Percentiles rank a stretch among this genome's conserved stretches.
Conservation (phyloP, 768 basidiomycete species). For the Phaffia tasmanica region DNA sequence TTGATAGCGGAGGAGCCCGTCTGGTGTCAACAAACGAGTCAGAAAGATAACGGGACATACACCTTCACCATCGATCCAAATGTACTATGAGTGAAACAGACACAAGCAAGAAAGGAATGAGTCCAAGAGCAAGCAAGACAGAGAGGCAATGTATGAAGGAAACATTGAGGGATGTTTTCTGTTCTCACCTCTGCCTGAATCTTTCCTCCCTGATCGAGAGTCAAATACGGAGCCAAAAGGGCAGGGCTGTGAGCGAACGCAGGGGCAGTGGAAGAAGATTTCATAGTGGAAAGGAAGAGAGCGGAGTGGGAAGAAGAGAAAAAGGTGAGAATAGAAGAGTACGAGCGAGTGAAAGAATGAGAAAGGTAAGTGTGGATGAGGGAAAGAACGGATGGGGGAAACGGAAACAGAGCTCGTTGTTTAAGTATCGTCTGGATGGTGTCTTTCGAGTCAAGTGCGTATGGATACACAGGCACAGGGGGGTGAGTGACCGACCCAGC, state of each 20-base stretch:
- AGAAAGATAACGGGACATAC: slow-evolving; percentile 33
- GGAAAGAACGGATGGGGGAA: background rate
- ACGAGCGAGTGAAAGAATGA: background rate
- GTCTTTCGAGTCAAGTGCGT: too few species aligned
- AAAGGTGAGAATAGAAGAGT: background rate
- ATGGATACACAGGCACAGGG: too few species aligned
- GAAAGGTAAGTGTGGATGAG: background rate
- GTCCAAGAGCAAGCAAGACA: background rate
- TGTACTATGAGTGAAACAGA: slow-evolving; percentile 40
- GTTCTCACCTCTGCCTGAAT: slow-evolving; percentile 64
- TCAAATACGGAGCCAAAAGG: slow-evolving; percentile 78
- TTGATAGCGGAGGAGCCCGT: too few species aligned
- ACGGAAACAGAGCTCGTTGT: background rate
- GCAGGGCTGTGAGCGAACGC: slow-evolving; percentile 44
- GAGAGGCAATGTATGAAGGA: slow-evolving; percentile 27
- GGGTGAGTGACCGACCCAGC: too few species aligned
- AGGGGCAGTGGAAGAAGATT: background rate
- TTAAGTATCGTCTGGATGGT: too few species aligned
- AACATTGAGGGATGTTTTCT: background rate
- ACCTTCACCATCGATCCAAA: slow-evolving; percentile 94
- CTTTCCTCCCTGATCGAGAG: slow-evolving; percentile 79
- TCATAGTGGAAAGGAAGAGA: background rate
- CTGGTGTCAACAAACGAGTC: too few species aligned
- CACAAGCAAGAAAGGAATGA: slow-evolving; percentile 7
- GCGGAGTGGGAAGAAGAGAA: background rate